Percentiles rank a stretch among this genome's conserved stretches.
These are phyloP conservation scores for Neurospora sp. DNA, from an alignment of 495 filamentous ascomycete genomes.

Conservation along the genomic window DNA sequence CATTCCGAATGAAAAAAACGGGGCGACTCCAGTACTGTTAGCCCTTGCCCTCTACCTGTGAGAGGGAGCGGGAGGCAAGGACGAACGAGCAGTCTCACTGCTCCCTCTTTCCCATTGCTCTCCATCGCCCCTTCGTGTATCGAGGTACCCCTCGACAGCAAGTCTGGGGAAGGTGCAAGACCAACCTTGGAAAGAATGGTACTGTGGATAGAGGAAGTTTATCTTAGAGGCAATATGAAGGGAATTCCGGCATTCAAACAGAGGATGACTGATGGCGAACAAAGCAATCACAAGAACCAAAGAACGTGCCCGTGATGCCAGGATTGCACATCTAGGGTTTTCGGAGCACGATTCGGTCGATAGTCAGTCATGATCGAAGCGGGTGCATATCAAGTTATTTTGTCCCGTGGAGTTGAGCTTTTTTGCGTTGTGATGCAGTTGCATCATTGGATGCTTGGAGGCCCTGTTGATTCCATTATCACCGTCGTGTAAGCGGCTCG, in stretches of 20 bases:
- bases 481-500: not conserved
- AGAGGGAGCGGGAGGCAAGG: too few relatives aligned
- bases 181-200: too few relatives aligned
- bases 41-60: too few relatives aligned
- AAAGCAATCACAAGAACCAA: not conserved
- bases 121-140: too few relatives aligned
- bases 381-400: not conserved
- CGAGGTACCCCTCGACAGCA: too few relatives aligned
- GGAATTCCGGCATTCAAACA: not conserved
- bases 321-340: not conserved
- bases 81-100: too few relatives aligned
- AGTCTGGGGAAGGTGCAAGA: too few relatives aligned
- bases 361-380: not conserved
- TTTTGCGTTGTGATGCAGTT: not conserved
- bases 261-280: not conserved
- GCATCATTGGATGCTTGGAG: not conserved
- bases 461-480: not conserved
- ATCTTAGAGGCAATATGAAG: too few relatives aligned
- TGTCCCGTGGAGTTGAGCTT: not conserved
- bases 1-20: too few relatives aligned
- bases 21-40: too few relatives aligned
- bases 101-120: too few relatives aligned
- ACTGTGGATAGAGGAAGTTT: too few relatives aligned
- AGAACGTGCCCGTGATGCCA: not conserved
- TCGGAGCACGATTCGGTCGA: not conserved